Evolutionary conservation across 2,329 filamentous ascomycete genomes (phyloP).

Genomic region (Colletotrichum lentis): DNA sequence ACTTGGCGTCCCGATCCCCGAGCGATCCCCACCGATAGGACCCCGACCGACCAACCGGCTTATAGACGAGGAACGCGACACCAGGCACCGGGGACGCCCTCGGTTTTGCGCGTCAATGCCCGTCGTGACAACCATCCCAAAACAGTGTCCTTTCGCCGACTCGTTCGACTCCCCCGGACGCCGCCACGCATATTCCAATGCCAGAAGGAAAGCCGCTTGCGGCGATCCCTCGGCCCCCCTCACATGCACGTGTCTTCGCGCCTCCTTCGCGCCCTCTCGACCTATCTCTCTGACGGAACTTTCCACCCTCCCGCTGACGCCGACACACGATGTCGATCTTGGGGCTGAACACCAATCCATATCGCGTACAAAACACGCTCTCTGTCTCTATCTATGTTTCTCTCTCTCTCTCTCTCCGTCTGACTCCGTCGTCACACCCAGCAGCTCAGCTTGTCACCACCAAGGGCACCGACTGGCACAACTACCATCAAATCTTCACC

Average conservation of each 20-base stretch:
- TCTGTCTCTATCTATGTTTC: not conserved
- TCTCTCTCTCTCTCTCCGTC: not conserved
- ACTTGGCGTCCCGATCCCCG: constrained; percentile 12
- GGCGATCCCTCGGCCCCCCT: not conserved
- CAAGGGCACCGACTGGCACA: not conserved
- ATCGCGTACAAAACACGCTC: constrained; percentile 24
- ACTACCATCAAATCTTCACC: not conserved
- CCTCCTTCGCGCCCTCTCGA: constrained; percentile 9
- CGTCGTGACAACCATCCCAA: not conserved
- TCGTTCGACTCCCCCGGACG: constrained; percentile 3
- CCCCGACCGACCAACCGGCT: not conserved
- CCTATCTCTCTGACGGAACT: not conserved
- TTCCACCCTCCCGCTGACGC: not conserved
- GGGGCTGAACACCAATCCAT: not conserved
- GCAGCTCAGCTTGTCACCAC: not conserved
- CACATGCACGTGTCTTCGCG: constrained; percentile 19
- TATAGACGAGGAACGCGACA: not conserved
- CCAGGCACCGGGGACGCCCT: too few relatives aligned
- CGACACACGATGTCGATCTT: not conserved
- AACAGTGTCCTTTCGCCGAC: not conserved
- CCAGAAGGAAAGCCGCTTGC: not conserved
- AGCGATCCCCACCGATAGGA: not conserved
- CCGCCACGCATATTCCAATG: not conserved
- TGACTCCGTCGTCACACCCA: not conserved
- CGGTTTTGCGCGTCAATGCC: not conserved